These are phyloP conservation scores for Suillus clintonianus DNA, from an alignment of 768 basidiomycete genomes.

Conservation along the genomic window DNA sequence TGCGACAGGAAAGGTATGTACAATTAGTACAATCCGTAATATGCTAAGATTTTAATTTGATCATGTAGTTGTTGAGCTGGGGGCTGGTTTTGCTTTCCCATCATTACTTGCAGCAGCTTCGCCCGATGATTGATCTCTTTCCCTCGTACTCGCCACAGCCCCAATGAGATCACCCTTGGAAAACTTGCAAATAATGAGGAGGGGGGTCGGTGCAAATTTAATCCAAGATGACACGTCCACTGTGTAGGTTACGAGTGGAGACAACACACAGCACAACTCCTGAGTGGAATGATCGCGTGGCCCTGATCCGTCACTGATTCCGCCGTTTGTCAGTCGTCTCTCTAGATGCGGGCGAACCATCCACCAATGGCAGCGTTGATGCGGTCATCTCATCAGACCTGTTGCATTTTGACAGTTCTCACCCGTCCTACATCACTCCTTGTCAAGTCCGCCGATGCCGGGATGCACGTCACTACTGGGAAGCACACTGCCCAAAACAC, in stretches of 20 bases:
- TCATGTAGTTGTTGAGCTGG: constrained; percentile 65
- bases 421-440: constrained; percentile 62
- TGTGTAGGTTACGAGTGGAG: constrained; percentile 70
- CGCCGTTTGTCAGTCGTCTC: constrained; percentile 14
- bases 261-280: constrained; percentile 40
- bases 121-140: constrained; percentile 39
- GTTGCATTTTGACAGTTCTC: constrained; percentile 66
- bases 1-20: neutral
- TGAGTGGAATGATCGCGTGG: constrained; percentile 35
- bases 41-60: neutral
- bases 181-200: constrained; percentile 59
- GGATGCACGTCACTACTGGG: constrained; percentile 64
- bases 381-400: constrained; percentile 70
- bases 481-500: constrained; percentile 56
- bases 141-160: constrained; percentile 62
- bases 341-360: constrained; percentile 8
- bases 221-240: constrained; percentile 42
- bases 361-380: constrained; percentile 60
- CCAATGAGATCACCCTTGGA: constrained; percentile 58
- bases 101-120: constrained; percentile 58
- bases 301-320: constrained; percentile 12
- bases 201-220: constrained; percentile 43
- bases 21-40: neutral
- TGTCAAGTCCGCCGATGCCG: constrained; percentile 37
- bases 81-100: constrained; percentile 68